phyloP scores from a whole-genome alignment of 768 basidiomycete species.

The Termitomyces sp. region DNA sequence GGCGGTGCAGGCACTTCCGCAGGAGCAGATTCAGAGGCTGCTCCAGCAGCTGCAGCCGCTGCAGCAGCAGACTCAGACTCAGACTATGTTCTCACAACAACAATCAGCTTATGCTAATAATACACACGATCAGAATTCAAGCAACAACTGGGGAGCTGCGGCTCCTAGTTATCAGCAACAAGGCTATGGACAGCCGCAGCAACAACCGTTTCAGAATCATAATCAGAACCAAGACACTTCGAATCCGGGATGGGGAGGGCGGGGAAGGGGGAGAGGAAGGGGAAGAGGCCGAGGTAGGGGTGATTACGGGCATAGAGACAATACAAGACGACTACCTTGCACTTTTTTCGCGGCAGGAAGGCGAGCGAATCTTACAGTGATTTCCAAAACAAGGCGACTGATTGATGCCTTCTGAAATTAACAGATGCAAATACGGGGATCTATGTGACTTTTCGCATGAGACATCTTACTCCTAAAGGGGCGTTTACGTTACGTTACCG shows the following conservation, averaged over 20 bases:
- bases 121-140: conserved; percentile 15
- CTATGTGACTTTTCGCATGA: conserved; percentile 85
- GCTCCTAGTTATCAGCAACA: conserved; percentile 22
- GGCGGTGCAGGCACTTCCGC: conserved; percentile 42
- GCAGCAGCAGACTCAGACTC: conserved; percentile 20
- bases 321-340: conserved; percentile 80
- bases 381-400: conserved; percentile 37
- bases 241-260: conserved; percentile 42
- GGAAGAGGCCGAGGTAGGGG: conserved; percentile 42
- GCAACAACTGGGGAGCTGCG: conserved; percentile 1
- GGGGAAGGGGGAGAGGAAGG: conserved; percentile 59
- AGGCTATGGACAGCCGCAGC: conserved; percentile 48
- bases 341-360: conserved; percentile 90
- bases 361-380: conserved; percentile 57
- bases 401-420: conserved; percentile 42
- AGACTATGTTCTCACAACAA: conserved; percentile 3
- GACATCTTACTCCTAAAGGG: conserved; percentile 24
- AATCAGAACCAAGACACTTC: conserved; percentile 13
- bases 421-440: conserved; percentile 88
- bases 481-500: conserved; percentile 5
- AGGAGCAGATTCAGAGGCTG: conserved; percentile 64
- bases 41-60: conserved; percentile 37
- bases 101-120: conserved; percentile 12
- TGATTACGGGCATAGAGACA: conserved; percentile 63
- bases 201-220: conserved; percentile 45